Evolutionary conservation across 192 early-diverging fungal genomes (phyloP).

Genomic region (Coemansia aciculifera): DNA sequence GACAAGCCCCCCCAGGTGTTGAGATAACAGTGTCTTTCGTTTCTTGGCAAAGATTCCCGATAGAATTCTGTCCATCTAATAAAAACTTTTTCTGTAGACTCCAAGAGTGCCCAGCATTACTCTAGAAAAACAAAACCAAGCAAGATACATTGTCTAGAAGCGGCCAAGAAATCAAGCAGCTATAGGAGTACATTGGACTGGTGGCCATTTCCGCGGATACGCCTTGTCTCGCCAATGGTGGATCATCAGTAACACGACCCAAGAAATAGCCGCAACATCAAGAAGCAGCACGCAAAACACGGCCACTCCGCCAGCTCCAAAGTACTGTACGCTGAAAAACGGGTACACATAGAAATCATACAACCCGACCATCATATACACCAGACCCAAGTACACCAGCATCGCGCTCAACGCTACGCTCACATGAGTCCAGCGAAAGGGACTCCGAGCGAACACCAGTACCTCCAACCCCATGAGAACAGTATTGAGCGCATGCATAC

Average conservation of each 20-base stretch:
- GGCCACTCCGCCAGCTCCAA: constrained; percentile 34
- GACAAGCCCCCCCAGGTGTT: background rate
- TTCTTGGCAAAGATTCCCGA: background rate
- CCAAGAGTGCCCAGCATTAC: background rate
- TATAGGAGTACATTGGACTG: background rate
- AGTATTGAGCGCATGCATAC: constrained; percentile 46
- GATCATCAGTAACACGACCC: constrained; percentile 41
- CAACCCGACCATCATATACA: constrained; percentile 47
- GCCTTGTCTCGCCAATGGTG: constrained; percentile 30
- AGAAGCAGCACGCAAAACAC: constrained; percentile 33
- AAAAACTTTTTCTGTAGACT: background rate
- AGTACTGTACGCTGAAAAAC: constrained; percentile 40
- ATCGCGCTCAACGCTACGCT: constrained; percentile 9
- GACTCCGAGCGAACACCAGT: constrained; percentile 17
- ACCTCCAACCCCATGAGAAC: constrained; percentile 41
- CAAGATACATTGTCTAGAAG: background rate
- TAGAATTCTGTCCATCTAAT: background rate
- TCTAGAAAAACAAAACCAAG: background rate
- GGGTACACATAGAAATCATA: constrained; percentile 54
- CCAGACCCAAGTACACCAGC: constrained; percentile 37
- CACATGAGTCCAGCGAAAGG: constrained; percentile 25
- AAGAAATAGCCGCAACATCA: constrained; percentile 30
- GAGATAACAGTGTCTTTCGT: background rate
- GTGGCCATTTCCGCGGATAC: constrained; percentile 23
- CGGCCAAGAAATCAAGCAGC: constrained; percentile 10